Conservation (phyloP, 2,329 filamentous ascomycete genomes). For the Fusarium sp. region DNA sequence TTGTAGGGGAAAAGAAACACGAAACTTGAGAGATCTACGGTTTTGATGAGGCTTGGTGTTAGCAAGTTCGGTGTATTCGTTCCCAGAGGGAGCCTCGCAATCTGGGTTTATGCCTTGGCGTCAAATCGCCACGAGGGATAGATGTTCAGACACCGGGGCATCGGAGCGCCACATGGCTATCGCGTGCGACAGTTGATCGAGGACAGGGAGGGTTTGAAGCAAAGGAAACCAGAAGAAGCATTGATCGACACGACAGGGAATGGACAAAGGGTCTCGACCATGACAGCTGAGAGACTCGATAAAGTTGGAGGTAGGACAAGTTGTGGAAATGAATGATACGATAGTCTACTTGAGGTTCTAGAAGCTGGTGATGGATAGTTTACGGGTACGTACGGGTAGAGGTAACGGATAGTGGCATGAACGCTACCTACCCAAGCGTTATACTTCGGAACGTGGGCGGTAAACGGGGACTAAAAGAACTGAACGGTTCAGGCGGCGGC, state of each 20-base stretch:
- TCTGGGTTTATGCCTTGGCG: no score
- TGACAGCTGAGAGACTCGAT: slow-evolving; percentile 13
- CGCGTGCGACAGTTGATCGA: slow-evolving; percentile 2
- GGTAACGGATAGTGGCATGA: slow-evolving; percentile 21
- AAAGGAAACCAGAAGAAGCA: slow-evolving; percentile 14
- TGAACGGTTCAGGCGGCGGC: neutral
- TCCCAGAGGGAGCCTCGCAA: no score
- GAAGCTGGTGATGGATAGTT: neutral
- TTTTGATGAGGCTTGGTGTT: no score
- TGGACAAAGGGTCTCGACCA: slow-evolving; percentile 23
- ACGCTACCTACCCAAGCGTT: neutral
- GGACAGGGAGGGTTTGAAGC: neutral
- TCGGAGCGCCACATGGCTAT: slow-evolving; percentile 23
- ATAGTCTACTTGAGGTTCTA: neutral
- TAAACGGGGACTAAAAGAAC: slow-evolving; percentile 7
- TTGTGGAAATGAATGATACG: slow-evolving; percentile 2
- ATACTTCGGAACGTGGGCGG: neutral
- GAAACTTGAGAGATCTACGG: no score
- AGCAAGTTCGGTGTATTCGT: no score
- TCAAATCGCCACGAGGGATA: neutral
- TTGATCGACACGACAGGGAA: slow-evolving; percentile 31
- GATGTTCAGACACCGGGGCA: neutral
- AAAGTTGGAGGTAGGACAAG: slow-evolving; percentile 1
- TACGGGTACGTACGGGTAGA: neutral
- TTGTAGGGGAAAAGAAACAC: no score